Evolutionary conservation across 352 stramenopile genomes (phyloP), one percentile per base, ranked within the genome.

Genomic region (Phytophthora rubi): DNA sequence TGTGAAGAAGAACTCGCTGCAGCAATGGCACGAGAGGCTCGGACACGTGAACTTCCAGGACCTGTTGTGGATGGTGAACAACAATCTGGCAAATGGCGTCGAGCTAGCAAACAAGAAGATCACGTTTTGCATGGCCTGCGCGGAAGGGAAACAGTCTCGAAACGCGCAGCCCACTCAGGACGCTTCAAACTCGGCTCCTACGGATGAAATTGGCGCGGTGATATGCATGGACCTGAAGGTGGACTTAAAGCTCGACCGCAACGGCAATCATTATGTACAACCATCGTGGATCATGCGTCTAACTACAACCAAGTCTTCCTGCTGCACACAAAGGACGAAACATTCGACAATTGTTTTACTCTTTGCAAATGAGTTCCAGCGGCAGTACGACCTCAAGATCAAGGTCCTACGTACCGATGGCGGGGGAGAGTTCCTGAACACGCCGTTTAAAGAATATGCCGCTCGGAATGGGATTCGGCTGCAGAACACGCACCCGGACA

Each of bases 251-350:
- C 28, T 32, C 18, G 53, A 73, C n/a, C 37, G 59, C 0, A 56
- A 53, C 5, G 32, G 65, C 0, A 53, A 73, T 49, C 59, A 47
- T 1, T 28, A 62, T 23, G 10, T 65, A 2, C 21, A 3, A 64
- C 54, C 3, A 65, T 73, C 8, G 32, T 64, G 2, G 59, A 62
- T 15, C 66, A 73, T 7, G 53, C 35, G 0, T 65, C 53, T 2
- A 73, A 54, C 30, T 73, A 65, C 54, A 73, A 69, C 10, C n/a
- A 59, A 23, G 49, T 67, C 2, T 67, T 15, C 4, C 51, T 69
- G 0, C 53, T 69, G 10, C 53, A 61, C 13, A 58, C 54, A 7
- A 65, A 67, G 4, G 47, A 57, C 21, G 53, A 69, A 18, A 47
- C 47, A 8, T 62, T 65, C 28, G 35, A 59, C 26, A 62, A 21